Conservation (phyloP, 768 basidiomycete genomes). For the Lactifluus hygrophoroides region DNA sequence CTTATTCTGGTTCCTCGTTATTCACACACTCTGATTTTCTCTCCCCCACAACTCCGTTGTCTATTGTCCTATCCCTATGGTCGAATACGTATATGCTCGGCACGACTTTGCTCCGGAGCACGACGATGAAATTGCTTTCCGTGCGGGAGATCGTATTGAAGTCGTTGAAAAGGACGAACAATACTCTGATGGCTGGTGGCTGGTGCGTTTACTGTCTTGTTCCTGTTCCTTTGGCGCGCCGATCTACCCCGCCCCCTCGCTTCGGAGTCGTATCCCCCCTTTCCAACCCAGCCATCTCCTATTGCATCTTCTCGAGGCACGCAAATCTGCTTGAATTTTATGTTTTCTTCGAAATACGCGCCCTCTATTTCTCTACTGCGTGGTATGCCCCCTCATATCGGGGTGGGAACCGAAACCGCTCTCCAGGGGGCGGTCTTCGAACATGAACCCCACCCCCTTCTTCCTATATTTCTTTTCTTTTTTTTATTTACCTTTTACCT, state of each 20-base stretch:
- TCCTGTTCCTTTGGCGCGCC: background rate
- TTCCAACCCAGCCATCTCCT: background rate
- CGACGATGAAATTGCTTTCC: constrained; percentile 86
- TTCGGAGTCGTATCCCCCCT: background rate
- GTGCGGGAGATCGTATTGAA: constrained; percentile 78
- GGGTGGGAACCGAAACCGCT: background rate
- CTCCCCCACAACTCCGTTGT: no score
- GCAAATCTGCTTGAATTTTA: background rate
- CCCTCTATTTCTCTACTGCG: background rate
- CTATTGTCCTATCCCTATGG: constrained; percentile 44
- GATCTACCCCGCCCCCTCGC: background rate
- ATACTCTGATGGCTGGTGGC: constrained; percentile 96
- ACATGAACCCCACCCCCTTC: no score
- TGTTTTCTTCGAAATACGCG: background rate
- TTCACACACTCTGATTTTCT: no score
- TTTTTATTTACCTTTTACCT: background rate
- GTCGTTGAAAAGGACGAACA: constrained; percentile 89
- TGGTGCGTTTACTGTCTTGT: constrained; percentile 35
- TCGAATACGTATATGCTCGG: constrained; percentile 78
- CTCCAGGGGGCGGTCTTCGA: no score
- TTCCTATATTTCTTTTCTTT: no score
- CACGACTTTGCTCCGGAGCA: constrained; percentile 89
- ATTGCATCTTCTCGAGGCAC: constrained; percentile 3
- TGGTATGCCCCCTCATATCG: background rate
- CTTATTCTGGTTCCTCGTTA: no score